Evolutionary conservation across 371 early-diverging fungal genomes (phyloP).

Genomic region (Haplosporangium sp.): DNA sequence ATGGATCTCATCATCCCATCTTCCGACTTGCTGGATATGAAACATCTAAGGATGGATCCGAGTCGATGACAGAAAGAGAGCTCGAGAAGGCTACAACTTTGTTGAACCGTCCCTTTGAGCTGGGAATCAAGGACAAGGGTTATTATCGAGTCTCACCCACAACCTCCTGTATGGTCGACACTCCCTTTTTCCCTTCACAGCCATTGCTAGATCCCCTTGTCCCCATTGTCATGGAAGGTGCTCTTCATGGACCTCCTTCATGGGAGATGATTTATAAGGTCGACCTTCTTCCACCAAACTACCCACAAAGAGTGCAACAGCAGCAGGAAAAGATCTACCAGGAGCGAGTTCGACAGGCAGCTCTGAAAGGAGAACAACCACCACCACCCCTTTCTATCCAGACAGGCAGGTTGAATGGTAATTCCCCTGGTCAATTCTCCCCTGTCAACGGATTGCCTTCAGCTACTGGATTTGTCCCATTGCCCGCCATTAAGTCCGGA

Average conservation of each 20-base stretch:
- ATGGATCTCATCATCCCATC: slow-evolving; percentile 50
- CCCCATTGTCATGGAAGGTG: slow-evolving; percentile 44
- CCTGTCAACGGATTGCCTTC: slow-evolving; percentile 23
- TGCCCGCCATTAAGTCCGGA: slow-evolving; percentile 51
- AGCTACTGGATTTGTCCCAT: slow-evolving; percentile 38
- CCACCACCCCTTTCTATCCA: slow-evolving; percentile 28
- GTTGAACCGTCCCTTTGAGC: slow-evolving; percentile 44
- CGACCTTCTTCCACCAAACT: slow-evolving; percentile 50
- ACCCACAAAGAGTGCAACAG: slow-evolving; percentile 48
- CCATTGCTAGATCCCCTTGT: slow-evolving; percentile 49
- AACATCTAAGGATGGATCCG: slow-evolving; percentile 11
- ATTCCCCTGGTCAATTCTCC: neutral
- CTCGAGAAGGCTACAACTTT: slow-evolving; percentile 46
- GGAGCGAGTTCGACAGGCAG: slow-evolving; percentile 47
- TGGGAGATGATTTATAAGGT: slow-evolving; percentile 58
- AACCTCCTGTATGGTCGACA: slow-evolving; percentile 51
- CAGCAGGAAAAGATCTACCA: slow-evolving; percentile 52
- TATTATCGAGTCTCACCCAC: slow-evolving; percentile 52
- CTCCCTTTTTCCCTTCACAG: slow-evolving; percentile 54
- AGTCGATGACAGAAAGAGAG: slow-evolving; percentile 43
- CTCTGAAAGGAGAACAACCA: slow-evolving; percentile 32
- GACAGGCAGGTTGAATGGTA: neutral
- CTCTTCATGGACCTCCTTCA: slow-evolving; percentile 37
- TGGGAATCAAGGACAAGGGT: slow-evolving; percentile 53
- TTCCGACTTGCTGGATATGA: slow-evolving; percentile 48